These are phyloP conservation scores for Xylariomycetidae sp. DNA, from an alignment of 2,329 filamentous ascomycete genomes.

Conservation along the genomic window DNA sequence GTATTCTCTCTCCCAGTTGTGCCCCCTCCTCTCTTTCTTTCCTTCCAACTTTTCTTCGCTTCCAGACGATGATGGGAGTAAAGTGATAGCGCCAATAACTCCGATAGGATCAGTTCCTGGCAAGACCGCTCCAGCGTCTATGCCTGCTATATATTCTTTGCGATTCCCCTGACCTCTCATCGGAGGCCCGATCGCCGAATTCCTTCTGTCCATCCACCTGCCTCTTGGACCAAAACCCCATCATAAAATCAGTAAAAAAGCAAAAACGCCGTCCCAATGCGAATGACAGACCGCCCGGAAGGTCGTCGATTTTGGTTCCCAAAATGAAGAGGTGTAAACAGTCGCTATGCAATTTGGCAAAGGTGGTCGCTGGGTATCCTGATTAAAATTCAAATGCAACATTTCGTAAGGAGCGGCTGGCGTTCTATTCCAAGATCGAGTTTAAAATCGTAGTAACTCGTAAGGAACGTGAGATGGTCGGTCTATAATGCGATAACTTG, in stretches of 20 bases:
- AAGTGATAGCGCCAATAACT: constrained; percentile 16
- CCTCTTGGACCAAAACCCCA: constrained; percentile 5
- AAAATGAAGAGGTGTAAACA: constrained; percentile 33
- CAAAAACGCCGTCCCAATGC: constrained; percentile 29
- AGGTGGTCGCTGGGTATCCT: constrained; percentile 32
- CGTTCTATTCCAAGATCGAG: constrained; percentile 26
- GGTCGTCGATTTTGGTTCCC: constrained; percentile 24
- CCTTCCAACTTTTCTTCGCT: not conserved
- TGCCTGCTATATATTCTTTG: constrained; percentile 9
- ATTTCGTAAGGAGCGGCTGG: constrained; percentile 30
- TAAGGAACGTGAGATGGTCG: constrained; percentile 28
- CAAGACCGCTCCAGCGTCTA: constrained; percentile 6
- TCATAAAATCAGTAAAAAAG: constrained; percentile 9
- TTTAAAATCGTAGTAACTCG: constrained; percentile 32
- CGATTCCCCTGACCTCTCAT: constrained; percentile 8
- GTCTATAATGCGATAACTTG: constrained; percentile 27
- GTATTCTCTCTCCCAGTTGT: not conserved
- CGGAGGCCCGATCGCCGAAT: too few species aligned
- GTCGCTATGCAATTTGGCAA: constrained; percentile 53
- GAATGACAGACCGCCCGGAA: constrained; percentile 23
- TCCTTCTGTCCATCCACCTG: too few species aligned
- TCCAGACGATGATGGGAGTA: not conserved
- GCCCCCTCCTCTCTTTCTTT: not conserved
- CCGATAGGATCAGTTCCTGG: constrained; percentile 13
- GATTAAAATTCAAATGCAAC: constrained; percentile 26